Conservation (phyloP, 345 rosid genomes). For the Sonneratia caseolaris region DNA sequence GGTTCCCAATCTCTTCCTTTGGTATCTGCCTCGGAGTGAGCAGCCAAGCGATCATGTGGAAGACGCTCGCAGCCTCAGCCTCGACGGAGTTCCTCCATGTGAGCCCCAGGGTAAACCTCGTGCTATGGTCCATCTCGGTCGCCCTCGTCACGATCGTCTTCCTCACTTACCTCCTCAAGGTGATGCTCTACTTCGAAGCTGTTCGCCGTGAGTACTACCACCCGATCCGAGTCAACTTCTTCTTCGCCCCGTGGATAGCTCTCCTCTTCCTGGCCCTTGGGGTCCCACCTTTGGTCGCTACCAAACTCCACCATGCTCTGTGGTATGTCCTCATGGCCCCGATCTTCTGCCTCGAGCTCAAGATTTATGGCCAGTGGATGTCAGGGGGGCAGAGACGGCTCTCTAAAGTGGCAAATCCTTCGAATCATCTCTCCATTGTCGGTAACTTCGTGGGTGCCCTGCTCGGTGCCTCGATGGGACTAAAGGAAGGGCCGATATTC, state of each 20-base stretch:
- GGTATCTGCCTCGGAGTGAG: constrained; percentile 90
- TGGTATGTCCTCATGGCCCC: constrained; percentile 91
- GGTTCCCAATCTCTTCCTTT: constrained; percentile 63
- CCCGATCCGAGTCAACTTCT: constrained; percentile 83
- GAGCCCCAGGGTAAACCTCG: constrained; percentile 27
- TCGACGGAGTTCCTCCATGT: constrained; percentile 68
- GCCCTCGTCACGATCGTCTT: constrained; percentile 39
- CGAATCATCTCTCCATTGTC: constrained; percentile 70
- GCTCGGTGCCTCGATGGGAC: constrained; percentile 83
- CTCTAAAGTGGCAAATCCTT: constrained; percentile 87
- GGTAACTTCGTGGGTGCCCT: constrained; percentile 91
- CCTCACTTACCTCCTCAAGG: constrained; percentile 48
- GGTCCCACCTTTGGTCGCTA: constrained; percentile 42
- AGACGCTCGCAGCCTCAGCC: constrained; percentile 48
- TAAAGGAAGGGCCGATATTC: constrained; percentile 85
- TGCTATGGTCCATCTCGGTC: constrained; percentile 63
- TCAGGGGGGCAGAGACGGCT: constrained; percentile 83
- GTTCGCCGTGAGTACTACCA: constrained; percentile 81
- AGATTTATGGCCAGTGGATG: constrained; percentile 97
- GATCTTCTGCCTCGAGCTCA: constrained; percentile 57
- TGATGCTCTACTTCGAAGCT: constrained; percentile 66
- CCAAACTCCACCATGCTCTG: constrained; percentile 30
- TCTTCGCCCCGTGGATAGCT: constrained; percentile 87
- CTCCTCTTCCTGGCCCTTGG: constrained; percentile 74
- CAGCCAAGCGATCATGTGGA: constrained; percentile 94